Evolutionary conservation across 129 eudicot genomes (phyloP), one percentile per base, ranked within the genome.

Genomic region (Pulicaria dysenterica): DNA sequence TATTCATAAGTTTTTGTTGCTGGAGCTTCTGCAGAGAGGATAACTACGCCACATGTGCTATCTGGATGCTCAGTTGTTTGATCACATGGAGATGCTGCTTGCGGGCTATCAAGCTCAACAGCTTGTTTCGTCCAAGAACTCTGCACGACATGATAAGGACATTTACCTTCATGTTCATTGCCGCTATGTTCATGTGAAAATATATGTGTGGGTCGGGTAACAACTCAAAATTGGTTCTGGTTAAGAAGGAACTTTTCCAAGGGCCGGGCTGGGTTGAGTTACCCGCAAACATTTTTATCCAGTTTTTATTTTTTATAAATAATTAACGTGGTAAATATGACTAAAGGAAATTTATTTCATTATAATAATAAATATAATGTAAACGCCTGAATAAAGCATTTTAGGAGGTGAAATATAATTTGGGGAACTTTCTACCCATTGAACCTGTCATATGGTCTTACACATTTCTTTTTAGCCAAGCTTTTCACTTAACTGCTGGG

Each of bases 61-160:
- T 82, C 87, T 58, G 79, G 84, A 77, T 71, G 77, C 76, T 77
- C 83, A 15, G 78, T 66, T 59, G 54, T 68, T 49, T 87, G 85
- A 69, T 79, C 74, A 50, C 65, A 12, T 73, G 77, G 77, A 77
- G 82, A 79, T 61, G 31, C 70, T 47, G 78, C 73, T 71, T 69
- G 83, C 40, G 87, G 73, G 82, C 84, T 82, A 73, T 73, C 82
- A 63, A 53, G 78, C 16, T 84, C 89, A 73, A 80, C 75, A 56
- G 83, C 71, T 58, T 82, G 90, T 73, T 85, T 82, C 64, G 88
- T 80, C 94, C 93, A 87, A 59, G 93, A 82, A 74, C 83, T 84
- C 93, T 87, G 83, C 64, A 77, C 51, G 14, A 1, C 64, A 66
- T 37, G 68, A 12, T 10, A 7, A 5, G 19, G 24, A 51, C 6